Evolutionary conservation across 306 rosid species (phyloP).

Genomic region (Dryas alaskensis): DNA sequence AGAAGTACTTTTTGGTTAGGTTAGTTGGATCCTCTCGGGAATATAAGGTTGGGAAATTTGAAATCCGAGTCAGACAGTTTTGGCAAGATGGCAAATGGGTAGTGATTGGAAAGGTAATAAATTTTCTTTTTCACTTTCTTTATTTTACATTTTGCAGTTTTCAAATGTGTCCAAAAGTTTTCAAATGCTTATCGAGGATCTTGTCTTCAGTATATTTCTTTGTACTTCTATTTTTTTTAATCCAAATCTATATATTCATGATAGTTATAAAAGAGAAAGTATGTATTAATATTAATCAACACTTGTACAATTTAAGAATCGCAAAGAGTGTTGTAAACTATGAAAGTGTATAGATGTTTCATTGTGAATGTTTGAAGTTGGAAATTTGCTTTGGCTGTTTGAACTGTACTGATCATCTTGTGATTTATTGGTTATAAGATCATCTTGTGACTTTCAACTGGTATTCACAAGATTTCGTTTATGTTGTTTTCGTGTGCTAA

Average conservation of each 20-base stretch:
- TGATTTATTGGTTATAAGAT: neutral
- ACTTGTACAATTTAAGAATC: neutral
- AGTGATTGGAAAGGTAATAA: conserved; percentile 70
- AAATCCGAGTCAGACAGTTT: conserved; percentile 72
- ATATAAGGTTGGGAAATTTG: conserved; percentile 59
- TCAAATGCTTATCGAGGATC: neutral
- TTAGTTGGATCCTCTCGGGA: conserved; percentile 77
- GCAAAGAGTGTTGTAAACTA: neutral
- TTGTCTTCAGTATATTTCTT: neutral
- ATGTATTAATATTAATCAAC: neutral
- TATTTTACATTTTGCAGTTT: conserved; percentile 13
- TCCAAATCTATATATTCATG: neutral
- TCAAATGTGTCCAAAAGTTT: neutral
- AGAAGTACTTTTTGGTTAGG: conserved; percentile 55
- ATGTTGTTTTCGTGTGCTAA: conserved; percentile 19
- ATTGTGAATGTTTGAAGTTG: conserved; percentile 9
- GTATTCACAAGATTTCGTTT: neutral
- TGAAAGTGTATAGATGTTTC: neutral
- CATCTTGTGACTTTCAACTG: neutral
- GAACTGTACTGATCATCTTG: neutral
- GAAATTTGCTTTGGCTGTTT: neutral
- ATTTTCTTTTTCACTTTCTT: conserved; percentile 12
- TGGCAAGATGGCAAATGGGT: conserved; percentile 82
- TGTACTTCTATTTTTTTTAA: neutral
- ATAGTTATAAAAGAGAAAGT: neutral